phyloP scores from a whole-genome alignment of 1,139 yeast species.

The Suhomyces bribrorum region DNA sequence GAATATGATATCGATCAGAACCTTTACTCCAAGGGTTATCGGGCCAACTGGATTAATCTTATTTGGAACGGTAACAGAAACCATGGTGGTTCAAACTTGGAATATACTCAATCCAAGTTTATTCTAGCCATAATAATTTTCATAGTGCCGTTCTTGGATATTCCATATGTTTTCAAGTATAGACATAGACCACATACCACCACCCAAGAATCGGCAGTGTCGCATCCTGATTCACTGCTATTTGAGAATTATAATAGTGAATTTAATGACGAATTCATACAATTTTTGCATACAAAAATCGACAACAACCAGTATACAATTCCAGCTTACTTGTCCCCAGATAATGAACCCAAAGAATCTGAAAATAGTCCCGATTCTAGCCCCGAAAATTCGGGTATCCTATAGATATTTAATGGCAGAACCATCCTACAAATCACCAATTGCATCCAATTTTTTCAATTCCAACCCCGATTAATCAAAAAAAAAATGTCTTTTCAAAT shows the following conservation, averaged over 20 bases:
- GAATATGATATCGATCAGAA: conserved; percentile 22
- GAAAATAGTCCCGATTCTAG: too few species aligned
- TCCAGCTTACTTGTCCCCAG: background rate
- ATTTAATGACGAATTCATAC: conserved; percentile 23
- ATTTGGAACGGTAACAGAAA: conserved; percentile 32
- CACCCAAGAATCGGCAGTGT: conserved; percentile 1
- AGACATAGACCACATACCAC: conserved; percentile 1
- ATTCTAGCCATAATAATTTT: conserved; percentile 23
- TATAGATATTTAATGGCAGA: too few species aligned
- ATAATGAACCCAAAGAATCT: background rate
- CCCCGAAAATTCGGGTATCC: too few species aligned
- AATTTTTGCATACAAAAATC: conserved; percentile 23
- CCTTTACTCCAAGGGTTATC: conserved; percentile 34
- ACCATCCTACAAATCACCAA: too few species aligned
- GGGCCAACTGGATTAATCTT: conserved; percentile 37
- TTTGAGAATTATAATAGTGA: conserved; percentile 10
- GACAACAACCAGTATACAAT: conserved; percentile 19
- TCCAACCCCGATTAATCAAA: too few species aligned
- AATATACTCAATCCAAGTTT: conserved; percentile 18
- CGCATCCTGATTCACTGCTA: background rate
- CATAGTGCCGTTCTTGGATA: conserved; percentile 35
- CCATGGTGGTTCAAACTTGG: conserved; percentile 15
- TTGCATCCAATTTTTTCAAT: too few species aligned
- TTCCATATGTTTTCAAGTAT: conserved; percentile 17
- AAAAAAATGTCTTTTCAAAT: too few species aligned